Evolutionary conservation across 768 basidiomycete species (phyloP).

Genomic region (Russula sp.): DNA sequence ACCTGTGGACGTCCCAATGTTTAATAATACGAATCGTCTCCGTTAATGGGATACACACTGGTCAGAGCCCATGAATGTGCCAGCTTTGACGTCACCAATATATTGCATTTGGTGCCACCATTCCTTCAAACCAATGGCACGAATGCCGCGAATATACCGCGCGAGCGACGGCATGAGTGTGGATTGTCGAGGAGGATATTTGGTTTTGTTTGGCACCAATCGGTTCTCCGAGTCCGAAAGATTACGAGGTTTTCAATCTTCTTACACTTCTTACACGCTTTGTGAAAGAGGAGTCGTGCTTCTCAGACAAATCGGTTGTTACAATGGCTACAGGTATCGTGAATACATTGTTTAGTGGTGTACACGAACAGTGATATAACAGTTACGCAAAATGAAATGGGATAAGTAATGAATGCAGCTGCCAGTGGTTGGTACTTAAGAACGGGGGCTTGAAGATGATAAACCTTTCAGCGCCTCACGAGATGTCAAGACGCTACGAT

Average conservation of each 20-base stretch:
- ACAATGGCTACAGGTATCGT: constrained; percentile 16
- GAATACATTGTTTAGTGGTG: constrained; percentile 12
- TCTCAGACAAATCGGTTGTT: background rate
- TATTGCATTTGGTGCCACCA: constrained; percentile 93
- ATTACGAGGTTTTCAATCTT: too few relatives aligned
- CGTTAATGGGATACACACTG: constrained; percentile 51
- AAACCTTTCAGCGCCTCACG: constrained; percentile 32
- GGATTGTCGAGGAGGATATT: constrained; percentile 23
- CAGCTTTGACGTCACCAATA: constrained; percentile 91
- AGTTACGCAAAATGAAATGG: background rate
- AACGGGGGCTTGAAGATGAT: background rate
- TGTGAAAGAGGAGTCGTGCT: too few relatives aligned
- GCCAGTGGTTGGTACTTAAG: background rate
- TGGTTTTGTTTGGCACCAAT: constrained; percentile 22
- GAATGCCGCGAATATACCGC: constrained; percentile 74
- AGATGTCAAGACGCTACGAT: constrained; percentile 42
- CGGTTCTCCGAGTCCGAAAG: background rate
- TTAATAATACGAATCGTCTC: too few relatives aligned
- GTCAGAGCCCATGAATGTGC: constrained; percentile 71
- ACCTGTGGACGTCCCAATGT: constrained; percentile 45
- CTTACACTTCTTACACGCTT: too few relatives aligned
- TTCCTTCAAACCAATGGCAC: constrained; percentile 71
- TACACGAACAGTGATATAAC: constrained; percentile 12
- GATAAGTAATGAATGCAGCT: background rate
- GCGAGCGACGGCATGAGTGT: constrained; percentile 63